phyloP scores from a whole-genome alignment of 176 grass and related monocot genomes.

The Triticum monococcum region DNA sequence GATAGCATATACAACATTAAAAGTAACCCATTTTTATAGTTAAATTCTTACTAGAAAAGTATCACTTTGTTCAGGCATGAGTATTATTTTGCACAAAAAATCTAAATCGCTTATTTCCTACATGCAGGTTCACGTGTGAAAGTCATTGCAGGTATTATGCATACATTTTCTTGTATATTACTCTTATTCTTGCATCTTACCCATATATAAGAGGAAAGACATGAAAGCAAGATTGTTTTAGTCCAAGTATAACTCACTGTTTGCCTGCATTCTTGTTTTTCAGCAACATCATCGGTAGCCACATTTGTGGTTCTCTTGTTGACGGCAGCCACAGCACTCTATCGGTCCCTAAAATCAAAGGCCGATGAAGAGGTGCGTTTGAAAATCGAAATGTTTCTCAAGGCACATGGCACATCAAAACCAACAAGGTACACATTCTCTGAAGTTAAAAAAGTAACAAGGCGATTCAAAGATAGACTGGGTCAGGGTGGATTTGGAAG shows the following conservation, averaged over 20 bases:
- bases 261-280: neutral
- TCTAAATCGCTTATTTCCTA: neutral
- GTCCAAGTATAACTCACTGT: neutral
- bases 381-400: constrained; percentile 2
- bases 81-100: neutral
- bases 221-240: neutral
- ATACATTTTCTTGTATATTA: neutral
- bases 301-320: neutral
- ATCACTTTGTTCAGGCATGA: neutral
- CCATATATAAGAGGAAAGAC: neutral
- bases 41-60: too few species aligned
- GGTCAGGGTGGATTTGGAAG: constrained; percentile 2
- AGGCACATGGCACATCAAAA: constrained; percentile 18
- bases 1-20: too few species aligned
- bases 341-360: constrained; percentile 2
- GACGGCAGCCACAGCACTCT: neutral
- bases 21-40: neutral
- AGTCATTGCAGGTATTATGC: constrained; percentile 19
- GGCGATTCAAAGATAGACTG: neutral
- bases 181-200: neutral
- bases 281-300: neutral
- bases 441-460: neutral
- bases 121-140: constrained; percentile 16
- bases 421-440: constrained; percentile 6
- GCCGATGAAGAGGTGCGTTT: constrained; percentile 5